Conservation (phyloP, 2,329 filamentous ascomycete species). For the Ceratocystis alfenasii region DNA sequence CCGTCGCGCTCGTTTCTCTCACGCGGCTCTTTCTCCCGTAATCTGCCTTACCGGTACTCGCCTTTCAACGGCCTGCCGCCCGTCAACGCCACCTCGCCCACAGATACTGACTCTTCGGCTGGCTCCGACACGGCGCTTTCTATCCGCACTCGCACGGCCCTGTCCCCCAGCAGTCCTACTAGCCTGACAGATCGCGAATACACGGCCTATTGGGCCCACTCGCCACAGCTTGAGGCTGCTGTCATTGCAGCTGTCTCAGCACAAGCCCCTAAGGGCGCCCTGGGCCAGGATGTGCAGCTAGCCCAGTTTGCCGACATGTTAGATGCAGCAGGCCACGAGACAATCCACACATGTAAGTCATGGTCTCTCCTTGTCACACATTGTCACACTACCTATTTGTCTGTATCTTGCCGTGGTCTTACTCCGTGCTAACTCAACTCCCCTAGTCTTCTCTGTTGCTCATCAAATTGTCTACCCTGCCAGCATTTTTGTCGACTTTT, state of each 20-base stretch:
- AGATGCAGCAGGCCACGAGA: constrained; percentile 14
- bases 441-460: constrained; percentile 19
- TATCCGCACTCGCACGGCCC: constrained; percentile 14
- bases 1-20: constrained; percentile 1
- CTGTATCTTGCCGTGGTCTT: neutral
- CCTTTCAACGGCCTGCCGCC: neutral
- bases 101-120: neutral
- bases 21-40: neutral
- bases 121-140: constrained; percentile 1
- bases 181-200: constrained; percentile 15
- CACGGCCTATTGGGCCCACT: constrained; percentile 14
- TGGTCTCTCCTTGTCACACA: no score
- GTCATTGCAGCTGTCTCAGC: constrained; percentile 4
- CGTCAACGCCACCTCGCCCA: neutral
- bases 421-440: neutral
- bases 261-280: neutral
- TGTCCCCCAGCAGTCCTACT: constrained; percentile 11
- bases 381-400: neutral
- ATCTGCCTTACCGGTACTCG: neutral
- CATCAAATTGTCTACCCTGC: constrained; percentile 21
- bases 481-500: constrained; percentile 21
- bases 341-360: constrained; percentile 18
- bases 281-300: constrained; percentile 15
- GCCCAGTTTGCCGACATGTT: constrained; percentile 12
- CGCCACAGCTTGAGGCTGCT: constrained; percentile 16